Evolutionary conservation across 768 basidiomycete genomes (phyloP).

Genomic region (Trametopsis cervina): DNA sequence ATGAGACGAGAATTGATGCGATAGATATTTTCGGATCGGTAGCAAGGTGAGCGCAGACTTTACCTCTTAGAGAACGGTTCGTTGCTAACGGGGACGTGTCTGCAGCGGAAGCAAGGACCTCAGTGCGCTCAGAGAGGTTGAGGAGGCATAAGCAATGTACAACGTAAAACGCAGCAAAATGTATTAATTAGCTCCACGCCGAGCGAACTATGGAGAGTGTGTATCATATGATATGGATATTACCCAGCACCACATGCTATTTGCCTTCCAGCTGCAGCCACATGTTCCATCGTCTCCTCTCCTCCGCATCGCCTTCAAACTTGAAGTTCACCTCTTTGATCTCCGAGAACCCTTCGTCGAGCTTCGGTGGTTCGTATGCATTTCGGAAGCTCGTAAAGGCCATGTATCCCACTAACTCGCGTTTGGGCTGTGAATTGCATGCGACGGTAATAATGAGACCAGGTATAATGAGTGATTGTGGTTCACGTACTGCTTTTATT

Average conservation of each 20-base stretch:
- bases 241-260: slow-evolving; percentile 22
- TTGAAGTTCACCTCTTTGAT: slow-evolving; percentile 74
- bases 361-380: slow-evolving; percentile 58
- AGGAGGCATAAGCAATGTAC: neutral
- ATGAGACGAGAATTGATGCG: slow-evolving; percentile 60
- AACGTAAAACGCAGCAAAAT: too few relatives aligned
- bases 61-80: too few relatives aligned
- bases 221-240: neutral
- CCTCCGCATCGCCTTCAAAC: slow-evolving; percentile 71
- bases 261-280: slow-evolving; percentile 81
- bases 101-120: neutral
- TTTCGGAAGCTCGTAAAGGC: slow-evolving; percentile 54
- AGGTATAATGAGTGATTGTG: slow-evolving; percentile 1
- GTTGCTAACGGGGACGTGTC: too few relatives aligned
- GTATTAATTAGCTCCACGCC: too few relatives aligned
- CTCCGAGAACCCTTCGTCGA: slow-evolving; percentile 70
- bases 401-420: slow-evolving; percentile 49
- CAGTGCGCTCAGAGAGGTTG: neutral
- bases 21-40: slow-evolving; percentile 59
- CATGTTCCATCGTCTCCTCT: slow-evolving; percentile 68
- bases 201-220: neutral
- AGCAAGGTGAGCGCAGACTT: slow-evolving; percentile 39
- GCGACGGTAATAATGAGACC: neutral
- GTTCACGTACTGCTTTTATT: neutral
- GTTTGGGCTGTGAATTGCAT: slow-evolving; percentile 31